A percentile compares a stretch with the other conserved stretches of the same genome.
phyloP scores from a whole-genome alignment of 257 asterid species.

The Solanum corneliomulleri region DNA sequence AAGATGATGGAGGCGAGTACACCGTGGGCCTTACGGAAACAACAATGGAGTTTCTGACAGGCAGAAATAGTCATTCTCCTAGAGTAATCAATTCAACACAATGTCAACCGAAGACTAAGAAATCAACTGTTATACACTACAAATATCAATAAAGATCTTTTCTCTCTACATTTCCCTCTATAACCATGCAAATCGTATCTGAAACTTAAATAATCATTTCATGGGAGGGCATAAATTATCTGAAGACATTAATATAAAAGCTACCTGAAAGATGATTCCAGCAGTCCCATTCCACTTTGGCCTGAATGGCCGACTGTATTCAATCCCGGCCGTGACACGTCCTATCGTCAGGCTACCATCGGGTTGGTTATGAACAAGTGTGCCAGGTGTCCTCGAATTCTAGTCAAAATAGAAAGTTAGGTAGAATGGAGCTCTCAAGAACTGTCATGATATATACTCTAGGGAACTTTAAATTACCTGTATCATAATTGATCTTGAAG shows the following conservation, averaged over 20 bases:
- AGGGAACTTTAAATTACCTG: conserved; percentile 40
- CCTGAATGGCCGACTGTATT: conserved; percentile 80
- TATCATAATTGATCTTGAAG: conserved; percentile 88
- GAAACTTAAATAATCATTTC: neutral
- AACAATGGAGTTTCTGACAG: neutral
- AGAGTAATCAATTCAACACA: neutral
- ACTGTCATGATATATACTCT: neutral
- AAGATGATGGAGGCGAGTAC: neutral
- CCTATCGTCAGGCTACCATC: conserved; percentile 61
- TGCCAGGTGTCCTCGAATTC: conserved; percentile 97
- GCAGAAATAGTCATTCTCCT: neutral
- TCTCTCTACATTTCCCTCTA: neutral
- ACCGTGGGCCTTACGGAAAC: neutral
- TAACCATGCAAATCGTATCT: neutral
- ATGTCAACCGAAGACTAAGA: neutral
- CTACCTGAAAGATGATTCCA: conserved; percentile 80
- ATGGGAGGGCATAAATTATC: neutral
- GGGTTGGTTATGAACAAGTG: conserved; percentile 87
- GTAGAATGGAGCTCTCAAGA: neutral
- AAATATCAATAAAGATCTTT: neutral
- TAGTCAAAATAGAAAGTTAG: conserved; percentile 15
- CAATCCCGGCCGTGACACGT: conserved; percentile 86
- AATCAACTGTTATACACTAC: neutral
- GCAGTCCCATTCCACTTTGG: conserved; percentile 95
- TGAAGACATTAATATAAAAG: neutral